Percentiles rank a stretch among this genome's conserved stretches.
phyloP scores from a whole-genome alignment of 768 basidiomycete species.

The Asterophora parasitica region DNA sequence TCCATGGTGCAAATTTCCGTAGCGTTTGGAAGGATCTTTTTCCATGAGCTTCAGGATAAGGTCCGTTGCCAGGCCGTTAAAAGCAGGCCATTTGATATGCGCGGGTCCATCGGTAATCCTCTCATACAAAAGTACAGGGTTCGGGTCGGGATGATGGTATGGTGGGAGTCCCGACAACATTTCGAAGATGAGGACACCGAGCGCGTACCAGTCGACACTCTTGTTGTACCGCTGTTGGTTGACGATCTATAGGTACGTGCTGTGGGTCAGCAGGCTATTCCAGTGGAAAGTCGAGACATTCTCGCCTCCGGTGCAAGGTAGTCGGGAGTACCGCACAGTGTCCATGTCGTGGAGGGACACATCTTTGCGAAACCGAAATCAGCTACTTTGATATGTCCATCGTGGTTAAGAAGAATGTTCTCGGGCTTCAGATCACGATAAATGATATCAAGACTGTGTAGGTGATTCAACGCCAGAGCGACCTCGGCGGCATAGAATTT shows the following conservation, averaged over 20 bases:
- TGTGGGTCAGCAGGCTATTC: slow-evolving; percentile 9
- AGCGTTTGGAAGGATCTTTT: slow-evolving; percentile 78
- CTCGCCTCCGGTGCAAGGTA: slow-evolving; percentile 93
- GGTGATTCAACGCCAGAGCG: slow-evolving; percentile 84
- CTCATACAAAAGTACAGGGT: slow-evolving; percentile 87
- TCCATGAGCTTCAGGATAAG: slow-evolving; percentile 91
- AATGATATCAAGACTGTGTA: slow-evolving; percentile 84
- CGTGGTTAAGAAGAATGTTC: slow-evolving; percentile 88
- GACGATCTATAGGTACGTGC: slow-evolving; percentile 48
- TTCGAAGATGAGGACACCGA: slow-evolving; percentile 95
- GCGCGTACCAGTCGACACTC: slow-evolving; percentile 97
- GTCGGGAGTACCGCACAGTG: slow-evolving; percentile 92
- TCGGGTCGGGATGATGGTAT: slow-evolving; percentile 83
- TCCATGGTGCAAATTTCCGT: slow-evolving; percentile 86
- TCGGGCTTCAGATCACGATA: slow-evolving; percentile 99
- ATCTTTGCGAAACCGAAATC: slow-evolving; percentile 96
- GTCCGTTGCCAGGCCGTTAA: slow-evolving; percentile 75
- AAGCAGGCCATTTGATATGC: slow-evolving; percentile 74
- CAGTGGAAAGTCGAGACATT: not conserved
- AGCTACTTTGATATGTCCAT: slow-evolving; percentile 95
- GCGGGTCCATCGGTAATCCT: slow-evolving; percentile 77
- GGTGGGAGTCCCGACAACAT: slow-evolving; percentile 97
- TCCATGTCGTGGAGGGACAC: slow-evolving; percentile 87
- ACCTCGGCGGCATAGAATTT: slow-evolving; percentile 98
- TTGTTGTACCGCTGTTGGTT: slow-evolving; percentile 88